Evolutionary conservation across 2,329 filamentous ascomycete genomes (phyloP), one percentile per base, ranked within the genome.

Genomic region (Ilyonectria destructans): DNA sequence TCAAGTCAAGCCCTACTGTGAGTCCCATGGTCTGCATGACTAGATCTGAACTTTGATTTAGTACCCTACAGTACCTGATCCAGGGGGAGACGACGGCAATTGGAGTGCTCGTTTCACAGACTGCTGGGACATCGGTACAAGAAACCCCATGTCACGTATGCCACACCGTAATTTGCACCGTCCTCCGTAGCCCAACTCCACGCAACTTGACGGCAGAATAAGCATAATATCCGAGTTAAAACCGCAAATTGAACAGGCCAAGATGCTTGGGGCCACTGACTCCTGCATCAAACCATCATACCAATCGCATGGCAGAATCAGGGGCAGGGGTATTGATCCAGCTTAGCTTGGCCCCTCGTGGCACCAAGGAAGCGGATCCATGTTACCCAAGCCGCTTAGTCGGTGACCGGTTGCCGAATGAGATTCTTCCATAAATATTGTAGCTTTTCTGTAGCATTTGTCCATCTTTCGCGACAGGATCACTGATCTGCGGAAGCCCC

Each of bases 321-420:
- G n/a, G 35, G 19, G 2, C 37, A 55, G 48, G 48, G n/a, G 9
- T 21, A 46, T 58, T 19, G 37, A 46, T 40, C 15, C 35, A 29
- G 4, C 12, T 40, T 56, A 29, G 46, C 29, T 56, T 62, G 60
- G 60, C 60, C 60, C 59, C 51, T 49, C 60, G 56, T 57, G 29
- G 59, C 23, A 7, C n/a, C 49, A 37, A 15, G 59, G 35, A 49
- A 57, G 40, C 29, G 37, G 5, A 26, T 40, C 60, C 40, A 48
- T 15, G 19, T 29, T 31, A 21, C 45, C 12, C 29, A 29, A 21
- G 29, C 26, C 29, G 29, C n/a, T 26, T 17, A 21, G 21, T 15
- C 13, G 23, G 33, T 23, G 33, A 35, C 52, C 12, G 43, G 21
- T 56, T 40, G 59, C 40, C 51, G 29, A 49, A 49, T 21, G 4